Base-by-base conservation (phyloP, 805 yeast species). In the Candida taoyuanica region DNA sequence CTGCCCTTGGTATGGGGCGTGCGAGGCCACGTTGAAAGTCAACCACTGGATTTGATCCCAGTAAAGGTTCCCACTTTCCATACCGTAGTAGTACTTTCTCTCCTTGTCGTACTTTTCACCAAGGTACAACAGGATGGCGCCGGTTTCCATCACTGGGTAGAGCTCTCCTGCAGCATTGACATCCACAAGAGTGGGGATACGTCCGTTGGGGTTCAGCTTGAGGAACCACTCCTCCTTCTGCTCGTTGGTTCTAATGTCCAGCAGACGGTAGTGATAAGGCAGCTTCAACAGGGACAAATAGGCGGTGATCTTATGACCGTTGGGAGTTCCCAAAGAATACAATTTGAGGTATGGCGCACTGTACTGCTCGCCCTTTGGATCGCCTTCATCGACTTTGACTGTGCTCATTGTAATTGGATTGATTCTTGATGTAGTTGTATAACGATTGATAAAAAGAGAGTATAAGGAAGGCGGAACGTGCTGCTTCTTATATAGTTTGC, bases 1-100 rank as follows among this genome's bases (percentile, higher is more conserved):
- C 53, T 78, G 84, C 9, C 85, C 85, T 50, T 71, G 78, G 69
- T 70, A 74, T 40, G 85, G 84, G 23, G 81, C 80, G 29, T 72
- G 59, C 7, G 75, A 74, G 44, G 80, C 77, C 62, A 73, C 68
- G 48, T 76, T 81, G 66, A 75, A 78, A 30, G 66, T 64, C 7
- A 72, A 46, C 71, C 80, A 69, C 45, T 75, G 76, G 47, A 71
- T 52, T 53, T 71, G 70, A 46, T 66, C 69, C 58, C 74, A 80
- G 56, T 78, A 79, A 32, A 58, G 50, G 5, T 51, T 54, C 19
- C 76, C 57, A 3, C 64, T 67, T 12, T 34, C 31, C 5, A 52
- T 44, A 14, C 50, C 43, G 40, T 56, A 62, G 33, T 60, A 58
- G 42, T 62, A 58, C 55, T 74, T 73, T 43, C 67, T 55, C 8